These are phyloP conservation scores for Xylaria digitata DNA, from an alignment of 2,329 filamentous ascomycete genomes.

Conservation along the genomic window DNA sequence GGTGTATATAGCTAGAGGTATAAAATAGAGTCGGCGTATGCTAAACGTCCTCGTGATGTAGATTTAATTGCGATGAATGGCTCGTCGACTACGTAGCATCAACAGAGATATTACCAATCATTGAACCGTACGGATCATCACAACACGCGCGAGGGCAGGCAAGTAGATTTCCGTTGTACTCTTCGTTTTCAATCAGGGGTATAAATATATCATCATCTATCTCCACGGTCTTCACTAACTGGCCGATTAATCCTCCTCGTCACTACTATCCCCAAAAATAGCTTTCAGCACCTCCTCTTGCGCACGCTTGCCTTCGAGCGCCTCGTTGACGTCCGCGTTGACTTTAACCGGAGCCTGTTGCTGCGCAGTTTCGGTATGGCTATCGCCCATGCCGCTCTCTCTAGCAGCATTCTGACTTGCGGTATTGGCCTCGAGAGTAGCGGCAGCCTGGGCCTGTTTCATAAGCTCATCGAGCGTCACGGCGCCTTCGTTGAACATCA, in stretches of 20 bases:
- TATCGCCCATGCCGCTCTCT: not conserved
- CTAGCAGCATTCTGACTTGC: not conserved
- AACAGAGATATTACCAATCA: not conserved
- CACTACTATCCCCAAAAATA: constrained; percentile 91
- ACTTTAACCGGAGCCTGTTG: constrained; percentile 55
- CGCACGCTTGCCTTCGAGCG: constrained; percentile 77
- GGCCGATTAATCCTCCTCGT: constrained; percentile 55
- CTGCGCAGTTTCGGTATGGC: not conserved
- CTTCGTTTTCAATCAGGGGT: constrained; percentile 2
- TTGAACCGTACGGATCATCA: not conserved
- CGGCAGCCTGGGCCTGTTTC: constrained; percentile 44
- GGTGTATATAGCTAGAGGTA: constrained; percentile 6
- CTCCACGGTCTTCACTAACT: constrained; percentile 2
- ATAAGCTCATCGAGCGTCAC: constrained; percentile 51
- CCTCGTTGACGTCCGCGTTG: constrained; percentile 81
- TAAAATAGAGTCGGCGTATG: constrained; percentile 3
- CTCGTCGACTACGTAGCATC: not conserved
- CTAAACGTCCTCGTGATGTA: not conserved
- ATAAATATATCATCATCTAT: constrained; percentile 18
- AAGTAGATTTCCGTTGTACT: not conserved
- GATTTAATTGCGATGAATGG: not conserved
- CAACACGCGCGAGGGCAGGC: not conserved
- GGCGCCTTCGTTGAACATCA: constrained; percentile 35
- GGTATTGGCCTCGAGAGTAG: not conserved
- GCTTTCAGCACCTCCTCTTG: constrained; percentile 86